These are phyloP conservation scores for Camelina laxa DNA, from an alignment of 345 rosid genomes.

Conservation along the genomic window DNA sequence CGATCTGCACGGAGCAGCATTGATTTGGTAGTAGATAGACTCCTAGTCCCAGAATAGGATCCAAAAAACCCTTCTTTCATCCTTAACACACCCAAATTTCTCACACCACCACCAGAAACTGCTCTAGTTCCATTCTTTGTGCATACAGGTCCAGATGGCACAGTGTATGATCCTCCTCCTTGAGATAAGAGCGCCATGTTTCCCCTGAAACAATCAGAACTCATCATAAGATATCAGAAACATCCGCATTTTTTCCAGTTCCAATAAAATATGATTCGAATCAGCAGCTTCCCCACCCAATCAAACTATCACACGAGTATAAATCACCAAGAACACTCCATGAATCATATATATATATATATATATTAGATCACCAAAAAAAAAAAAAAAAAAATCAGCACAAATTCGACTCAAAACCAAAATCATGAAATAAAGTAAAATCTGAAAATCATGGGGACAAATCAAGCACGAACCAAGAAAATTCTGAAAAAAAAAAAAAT, in stretches of 20 bases:
- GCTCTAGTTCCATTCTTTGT: conserved; percentile 44
- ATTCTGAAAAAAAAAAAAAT: neutral
- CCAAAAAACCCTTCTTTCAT: conserved; percentile 47
- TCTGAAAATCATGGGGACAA: neutral
- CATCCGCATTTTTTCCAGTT: neutral
- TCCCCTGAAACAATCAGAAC: conserved; percentile 32
- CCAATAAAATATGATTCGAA: neutral
- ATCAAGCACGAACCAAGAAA: conserved; percentile 6
- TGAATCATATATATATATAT: neutral
- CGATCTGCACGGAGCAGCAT: conserved; percentile 39
- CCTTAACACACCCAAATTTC: conserved; percentile 43
- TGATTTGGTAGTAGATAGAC: conserved; percentile 43
- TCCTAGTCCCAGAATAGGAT: conserved; percentile 50
- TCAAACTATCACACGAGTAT: neutral
- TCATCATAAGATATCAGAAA: neutral
- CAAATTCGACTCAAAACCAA: conserved; percentile 13
- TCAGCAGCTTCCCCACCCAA: neutral
- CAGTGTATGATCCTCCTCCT: conserved; percentile 52
- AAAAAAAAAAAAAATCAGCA: neutral
- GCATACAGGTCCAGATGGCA: conserved; percentile 44
- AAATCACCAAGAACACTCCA: neutral
- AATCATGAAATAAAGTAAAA: neutral
- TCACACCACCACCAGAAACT: conserved; percentile 39
- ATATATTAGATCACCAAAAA: neutral
- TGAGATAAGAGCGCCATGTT: conserved; percentile 69